Evolutionary conservation across 2,329 filamentous ascomycete genomes (phyloP), one percentile per base, ranked within the genome.

Genomic region (Diaporthe batatas): DNA sequence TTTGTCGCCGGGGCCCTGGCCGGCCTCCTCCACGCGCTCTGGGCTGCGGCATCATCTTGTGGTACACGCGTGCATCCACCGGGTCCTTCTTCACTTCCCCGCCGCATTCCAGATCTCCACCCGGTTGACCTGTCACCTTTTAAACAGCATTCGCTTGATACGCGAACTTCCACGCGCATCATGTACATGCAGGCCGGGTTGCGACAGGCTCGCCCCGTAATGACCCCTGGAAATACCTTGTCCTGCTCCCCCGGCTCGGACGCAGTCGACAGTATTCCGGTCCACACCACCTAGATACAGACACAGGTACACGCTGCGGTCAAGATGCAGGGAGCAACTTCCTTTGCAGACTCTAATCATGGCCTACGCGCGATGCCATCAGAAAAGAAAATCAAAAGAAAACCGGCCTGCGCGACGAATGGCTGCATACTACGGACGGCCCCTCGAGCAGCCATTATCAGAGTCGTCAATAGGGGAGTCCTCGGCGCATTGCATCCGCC

Each of bases 31-130:
- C 62, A 67, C 47, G 62, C 62, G 62, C 47, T 67, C 32, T 67
- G 62, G 62, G 32, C 62, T 47, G 58, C 58, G 58, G 58, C 58
- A 64, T 32, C 58, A 64, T 64, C 58, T 67, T 67, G 62, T 67
- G 62, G 62, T 34, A 67, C 62, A 67, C 62, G 51, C 29, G n/a
- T 65, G 62, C 68, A 72, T 54, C 64, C 55, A 64, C 55, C 55
- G 62, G 57, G 39, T 49, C 44, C 42, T 44, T 32, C 32, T 58
- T 67, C 58, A 57, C 44, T 59, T 74, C 57, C 58, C 72, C 70
- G 72, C 55, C 49, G 70, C 57, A 69, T 67, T 71, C 49, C 65
- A 74, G 72, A 74, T 74, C 72, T 72, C 72, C 72, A 73, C 57
- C 62, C 32, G 62, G n/a, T 11, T 72, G 72, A 74, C 57, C 32